Conservation (phyloP, 2,329 filamentous ascomycete genomes). For the Neurospora sp. region DNA sequence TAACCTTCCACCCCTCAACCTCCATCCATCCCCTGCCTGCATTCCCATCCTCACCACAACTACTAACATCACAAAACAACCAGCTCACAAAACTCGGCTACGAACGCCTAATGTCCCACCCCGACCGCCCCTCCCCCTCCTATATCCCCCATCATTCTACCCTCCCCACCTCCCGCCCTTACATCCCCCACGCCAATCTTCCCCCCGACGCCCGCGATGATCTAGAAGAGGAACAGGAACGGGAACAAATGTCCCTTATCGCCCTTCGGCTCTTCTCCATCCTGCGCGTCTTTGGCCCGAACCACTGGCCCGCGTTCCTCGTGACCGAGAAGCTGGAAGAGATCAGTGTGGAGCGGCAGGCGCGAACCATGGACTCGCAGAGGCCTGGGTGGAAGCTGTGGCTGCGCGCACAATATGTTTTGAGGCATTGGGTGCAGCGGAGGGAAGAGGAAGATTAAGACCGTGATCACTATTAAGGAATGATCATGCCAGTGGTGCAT, state of each 20-base stretch:
- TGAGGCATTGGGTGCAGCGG: background rate
- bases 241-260: conserved; percentile 1
- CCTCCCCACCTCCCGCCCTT: background rate
- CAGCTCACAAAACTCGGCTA: background rate
- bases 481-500: too few relatives aligned
- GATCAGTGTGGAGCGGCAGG: background rate
- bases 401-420: background rate
- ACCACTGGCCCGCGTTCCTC: conserved; percentile 8
- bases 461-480: too few relatives aligned
- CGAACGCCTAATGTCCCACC: background rate
- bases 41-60: background rate
- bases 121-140: background rate
- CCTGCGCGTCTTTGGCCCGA: conserved; percentile 7
- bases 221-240: background rate
- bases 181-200: background rate
- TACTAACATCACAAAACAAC: too few relatives aligned
- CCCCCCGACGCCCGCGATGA: background rate
- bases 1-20: background rate
- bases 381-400: background rate
- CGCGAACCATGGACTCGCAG: background rate
- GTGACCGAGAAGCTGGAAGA: background rate
- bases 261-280: conserved; percentile 2
- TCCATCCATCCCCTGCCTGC: background rate
- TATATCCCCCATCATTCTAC: background rate
- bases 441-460: background rate